Percentiles rank a stretch among this genome's conserved stretches.
These are phyloP conservation scores for Edaphochlamys debaryana DNA, from an alignment of 139 green algal genomes.

Conservation along the genomic window DNA sequence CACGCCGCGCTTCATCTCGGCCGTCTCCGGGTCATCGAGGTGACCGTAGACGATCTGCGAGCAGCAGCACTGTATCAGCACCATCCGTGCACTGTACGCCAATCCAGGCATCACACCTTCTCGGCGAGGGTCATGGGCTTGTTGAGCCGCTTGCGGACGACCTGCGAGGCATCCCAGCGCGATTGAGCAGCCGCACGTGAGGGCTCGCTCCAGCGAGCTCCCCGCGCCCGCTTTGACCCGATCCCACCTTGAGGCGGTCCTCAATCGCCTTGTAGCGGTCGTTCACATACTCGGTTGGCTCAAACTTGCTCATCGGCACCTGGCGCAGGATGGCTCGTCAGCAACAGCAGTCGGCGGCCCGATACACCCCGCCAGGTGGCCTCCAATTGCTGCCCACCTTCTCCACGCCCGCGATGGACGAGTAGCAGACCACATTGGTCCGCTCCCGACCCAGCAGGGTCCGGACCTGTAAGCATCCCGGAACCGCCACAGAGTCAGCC, in stretches of 20 bases:
- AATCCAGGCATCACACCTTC: conserved; percentile 73
- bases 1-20: conserved; percentile 88
- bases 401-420: conserved; percentile 44
- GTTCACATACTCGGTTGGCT: conserved; percentile 84
- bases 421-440: conserved; percentile 32
- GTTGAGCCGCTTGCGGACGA: conserved; percentile 88
- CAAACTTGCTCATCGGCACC: conserved; percentile 85
- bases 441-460: not conserved
- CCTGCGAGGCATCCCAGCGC: too few species aligned
- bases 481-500: too few species aligned
- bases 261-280: conserved; percentile 91
- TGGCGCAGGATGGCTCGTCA: conserved; percentile 43
- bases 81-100: not conserved
- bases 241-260: conserved; percentile 82
- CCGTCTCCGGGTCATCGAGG: conserved; percentile 87
- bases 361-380: not conserved
- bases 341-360: not conserved
- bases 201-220: not conserved
- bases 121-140: conserved; percentile 89
- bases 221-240: not conserved
- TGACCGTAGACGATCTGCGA: conserved; percentile 93
- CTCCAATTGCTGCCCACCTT: conserved; percentile 43
- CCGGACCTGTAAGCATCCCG: not conserved
- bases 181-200: too few species aligned
- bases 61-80: not conserved